Conservation (phyloP, 1,139 yeast species). For the Starmera stellimalicola region DNA sequence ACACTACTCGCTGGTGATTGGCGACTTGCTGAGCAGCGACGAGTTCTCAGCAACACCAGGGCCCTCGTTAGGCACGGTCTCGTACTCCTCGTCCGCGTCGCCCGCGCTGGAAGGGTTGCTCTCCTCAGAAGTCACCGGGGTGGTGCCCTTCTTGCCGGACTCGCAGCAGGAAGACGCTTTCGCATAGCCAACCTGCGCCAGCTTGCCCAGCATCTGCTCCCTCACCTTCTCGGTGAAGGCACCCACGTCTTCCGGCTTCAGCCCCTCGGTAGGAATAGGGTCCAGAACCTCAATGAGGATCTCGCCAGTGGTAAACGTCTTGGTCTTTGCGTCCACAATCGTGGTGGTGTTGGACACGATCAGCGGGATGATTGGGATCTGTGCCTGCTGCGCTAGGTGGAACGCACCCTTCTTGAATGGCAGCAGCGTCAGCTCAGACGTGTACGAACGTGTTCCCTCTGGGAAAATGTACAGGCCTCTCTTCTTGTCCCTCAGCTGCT, state of each 20-base stretch:
- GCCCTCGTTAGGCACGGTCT: constrained; percentile 14
- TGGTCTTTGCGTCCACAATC: constrained; percentile 48
- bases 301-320: constrained; percentile 55
- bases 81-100: constrained; percentile 7
- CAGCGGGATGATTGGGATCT: constrained; percentile 79
- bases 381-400: constrained; percentile 91
- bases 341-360: constrained; percentile 81
- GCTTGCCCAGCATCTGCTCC: constrained; percentile 29
- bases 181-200: constrained; percentile 29
- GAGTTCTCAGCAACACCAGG: constrained; percentile 2
- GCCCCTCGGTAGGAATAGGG: constrained; percentile 49
- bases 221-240: constrained; percentile 34
- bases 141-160: background rate
- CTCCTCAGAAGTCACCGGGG: background rate
- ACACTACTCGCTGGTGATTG: background rate
- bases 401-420: constrained; percentile 97
- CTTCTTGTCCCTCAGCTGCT: constrained; percentile 45
- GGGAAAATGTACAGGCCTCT: constrained; percentile 83
- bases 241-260: constrained; percentile 51
- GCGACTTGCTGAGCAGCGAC: background rate
- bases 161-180: background rate
- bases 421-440: constrained; percentile 54
- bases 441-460: constrained; percentile 89
- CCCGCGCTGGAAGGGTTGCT: background rate
- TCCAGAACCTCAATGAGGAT: constrained; percentile 59